Evolutionary conservation across 139 green algal species (phyloP), one percentile per base, ranked within the genome.

Genomic region (Chlorokybus atmophyticus): DNA sequence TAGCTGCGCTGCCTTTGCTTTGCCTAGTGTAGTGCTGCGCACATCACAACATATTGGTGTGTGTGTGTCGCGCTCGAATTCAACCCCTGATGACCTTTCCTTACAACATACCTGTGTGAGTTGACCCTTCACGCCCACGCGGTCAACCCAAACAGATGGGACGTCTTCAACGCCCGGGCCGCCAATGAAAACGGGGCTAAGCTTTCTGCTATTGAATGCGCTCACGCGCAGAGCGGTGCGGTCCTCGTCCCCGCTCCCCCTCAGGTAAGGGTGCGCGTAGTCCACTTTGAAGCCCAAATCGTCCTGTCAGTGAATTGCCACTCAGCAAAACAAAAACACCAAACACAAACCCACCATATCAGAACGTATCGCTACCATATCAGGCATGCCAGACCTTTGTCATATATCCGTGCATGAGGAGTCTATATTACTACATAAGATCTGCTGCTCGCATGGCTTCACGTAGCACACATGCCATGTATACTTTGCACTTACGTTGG

Each of bases 101-200:
- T n/a, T n/a, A n/a, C n/a, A n/a, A n/a, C n/a, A n/a, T 6, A 66
- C 47, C 62, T 71, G 55, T 1, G 42, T 67, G 2, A 90, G 21
- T 17, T 53, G 61, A 1, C 83, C 73, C 71, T 95, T 97, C 47
- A 68, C 63, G 27, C 90, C 90, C 21, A 76, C 68, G 40, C 91
- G 76, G 72, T 96, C 86, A 4, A 99, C 81, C 74, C 85, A 94
- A 47, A 99, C 78, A 2, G 79, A 61, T 0, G 88, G 86, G 41
- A 95, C 86, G n/a, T 96, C 85, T 2, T 86, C 73, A 5, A 75
- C 64, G 32, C 62, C 51, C 62, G 77, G 67, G 60, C 83, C 80
- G 10, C 72, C 69, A 0, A 79, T 86, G 70, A 96, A 96, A 19
- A 93, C 79, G 7, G 79, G 75, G 1, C 77, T 89, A n/a, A 87